phyloP scores from a whole-genome alignment of 2,329 filamentous ascomycete genomes.

The Stenocarpella maydis region DNA sequence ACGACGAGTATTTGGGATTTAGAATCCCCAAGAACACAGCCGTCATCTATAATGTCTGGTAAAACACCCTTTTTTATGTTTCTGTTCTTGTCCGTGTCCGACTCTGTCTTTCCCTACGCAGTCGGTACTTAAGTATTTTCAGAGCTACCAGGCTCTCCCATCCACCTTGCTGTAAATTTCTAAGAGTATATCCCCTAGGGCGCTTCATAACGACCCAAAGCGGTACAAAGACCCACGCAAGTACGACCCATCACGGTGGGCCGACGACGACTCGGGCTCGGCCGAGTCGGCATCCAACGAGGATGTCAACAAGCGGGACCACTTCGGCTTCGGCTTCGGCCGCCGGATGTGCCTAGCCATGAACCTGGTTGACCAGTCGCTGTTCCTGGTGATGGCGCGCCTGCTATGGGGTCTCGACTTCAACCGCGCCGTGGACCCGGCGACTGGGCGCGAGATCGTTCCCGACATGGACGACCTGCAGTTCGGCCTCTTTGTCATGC shows the following conservation, averaged over 20 bases:
- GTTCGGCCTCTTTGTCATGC: neutral
- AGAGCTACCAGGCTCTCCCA: too few relatives aligned
- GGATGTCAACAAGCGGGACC: neutral
- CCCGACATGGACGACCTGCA: neutral
- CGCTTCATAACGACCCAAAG: neutral
- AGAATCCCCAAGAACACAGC: neutral
- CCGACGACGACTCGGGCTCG: neutral
- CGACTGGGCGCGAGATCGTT: neutral
- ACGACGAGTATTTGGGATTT: neutral
- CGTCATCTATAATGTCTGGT: neutral
- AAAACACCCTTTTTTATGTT: too few relatives aligned
- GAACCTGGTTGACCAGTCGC: neutral
- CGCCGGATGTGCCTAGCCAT: neutral
- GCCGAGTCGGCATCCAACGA: neutral
- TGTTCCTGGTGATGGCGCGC: neutral
- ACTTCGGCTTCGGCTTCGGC: neutral
- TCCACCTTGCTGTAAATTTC: too few relatives aligned
- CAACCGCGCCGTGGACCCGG: neutral
- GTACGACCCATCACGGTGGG: neutral
- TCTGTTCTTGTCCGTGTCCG: too few relatives aligned
- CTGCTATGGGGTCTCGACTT: neutral
- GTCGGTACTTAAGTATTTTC: neutral
- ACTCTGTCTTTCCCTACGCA: too few relatives aligned
- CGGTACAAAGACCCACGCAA: neutral
- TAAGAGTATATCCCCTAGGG: too few relatives aligned